A percentile compares a stretch with the other conserved stretches of the same genome.
These are phyloP conservation scores for Yamadazyma aaseri DNA, from an alignment of 1,139 yeast genomes.

Conservation along the genomic window DNA sequence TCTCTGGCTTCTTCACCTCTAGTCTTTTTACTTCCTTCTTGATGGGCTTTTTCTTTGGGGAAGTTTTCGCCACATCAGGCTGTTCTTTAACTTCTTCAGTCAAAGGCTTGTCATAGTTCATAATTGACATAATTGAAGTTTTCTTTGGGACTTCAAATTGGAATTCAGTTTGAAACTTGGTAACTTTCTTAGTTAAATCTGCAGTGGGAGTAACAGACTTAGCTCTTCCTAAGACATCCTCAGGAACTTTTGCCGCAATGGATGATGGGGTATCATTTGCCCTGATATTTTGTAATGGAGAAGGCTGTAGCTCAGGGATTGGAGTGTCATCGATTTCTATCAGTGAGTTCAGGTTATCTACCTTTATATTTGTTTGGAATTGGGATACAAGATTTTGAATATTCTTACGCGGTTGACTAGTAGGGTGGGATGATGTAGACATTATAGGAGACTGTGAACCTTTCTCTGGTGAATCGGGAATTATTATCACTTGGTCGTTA, in stretches of 20 bases:
- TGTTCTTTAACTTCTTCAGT: constrained; percentile 7
- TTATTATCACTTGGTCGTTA: constrained; percentile 6
- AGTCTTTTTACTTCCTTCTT: constrained; percentile 12
- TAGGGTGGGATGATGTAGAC: background rate
- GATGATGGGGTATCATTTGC: too few relatives aligned
- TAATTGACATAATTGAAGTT: constrained; percentile 39
- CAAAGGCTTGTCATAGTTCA: constrained; percentile 32
- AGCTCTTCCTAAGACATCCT: background rate
- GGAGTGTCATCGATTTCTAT: constrained; percentile 18
- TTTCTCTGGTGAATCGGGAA: constrained; percentile 1
- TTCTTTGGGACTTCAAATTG: constrained; percentile 20
- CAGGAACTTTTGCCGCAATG: too few relatives aligned
- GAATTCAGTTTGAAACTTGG: constrained; percentile 34
- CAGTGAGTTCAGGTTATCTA: constrained; percentile 14
- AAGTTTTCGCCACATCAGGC: background rate
- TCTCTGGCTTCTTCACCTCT: constrained; percentile 13
- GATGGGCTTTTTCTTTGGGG: constrained; percentile 5
- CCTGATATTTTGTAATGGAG: constrained; percentile 9
- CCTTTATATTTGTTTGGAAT: constrained; percentile 24
- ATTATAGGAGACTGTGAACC: constrained; percentile 1
- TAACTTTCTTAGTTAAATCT: constrained; percentile 18
- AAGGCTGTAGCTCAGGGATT: constrained; percentile 12
- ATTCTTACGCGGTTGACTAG: background rate
- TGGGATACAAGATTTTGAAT: constrained; percentile 20
- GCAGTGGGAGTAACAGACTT: background rate